Base-by-base conservation (phyloP, 2,329 filamentous ascomycete genomes). In the Apiospora marii region DNA sequence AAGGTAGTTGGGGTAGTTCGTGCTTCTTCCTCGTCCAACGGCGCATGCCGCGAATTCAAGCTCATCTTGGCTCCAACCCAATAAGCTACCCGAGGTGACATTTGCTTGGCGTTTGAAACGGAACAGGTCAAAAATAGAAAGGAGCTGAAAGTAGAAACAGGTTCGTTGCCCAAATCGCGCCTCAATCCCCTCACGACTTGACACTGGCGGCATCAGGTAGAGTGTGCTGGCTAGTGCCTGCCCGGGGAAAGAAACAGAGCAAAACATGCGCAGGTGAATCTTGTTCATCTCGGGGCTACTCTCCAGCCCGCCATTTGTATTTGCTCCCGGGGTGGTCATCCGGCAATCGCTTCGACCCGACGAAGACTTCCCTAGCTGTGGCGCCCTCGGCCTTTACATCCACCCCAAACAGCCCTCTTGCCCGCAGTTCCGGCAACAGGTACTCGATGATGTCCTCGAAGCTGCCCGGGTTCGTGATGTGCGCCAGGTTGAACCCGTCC, bases 311-410 rank as follows among this genome's bases (percentile, higher is more conserved):
- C 78, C 79, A 73, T 74, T 79, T 75, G 76, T 75, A 73, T 48
- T 73, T 68, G 34, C 73, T 69, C 3, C 90, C 91, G 0, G 83
- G 78, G 78, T 92, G 91, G 79, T 92, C 90, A 74, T 82, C 82
- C 34, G 89, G 83, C 74, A 92, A 78, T 37, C 84, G 81, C 8
- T 80, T 84, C 78, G 92, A 73, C 7, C 76, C 76, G 58, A 77
- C 72, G 30, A 76, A 77, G 6, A 75, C 74, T 37, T 77, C 76
- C 43, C 76, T 72, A 10, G 76, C 76, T 6, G 76, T 76, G 16
- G 68, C 74, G 4, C 76, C 75, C 58, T 74, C 72, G 43, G 74
- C 75, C 19, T 71, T 68, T 24, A 71, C 70, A 3, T 70, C 67
- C 27, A 6, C 24, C 12, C 74, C 71, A 22, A 76, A 77, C 3